Percentiles rank a stretch among this genome's conserved stretches.
Evolutionary conservation across 495 filamentous ascomycete species (phyloP).

Genomic region (Aspergillus coremiiformis): DNA sequence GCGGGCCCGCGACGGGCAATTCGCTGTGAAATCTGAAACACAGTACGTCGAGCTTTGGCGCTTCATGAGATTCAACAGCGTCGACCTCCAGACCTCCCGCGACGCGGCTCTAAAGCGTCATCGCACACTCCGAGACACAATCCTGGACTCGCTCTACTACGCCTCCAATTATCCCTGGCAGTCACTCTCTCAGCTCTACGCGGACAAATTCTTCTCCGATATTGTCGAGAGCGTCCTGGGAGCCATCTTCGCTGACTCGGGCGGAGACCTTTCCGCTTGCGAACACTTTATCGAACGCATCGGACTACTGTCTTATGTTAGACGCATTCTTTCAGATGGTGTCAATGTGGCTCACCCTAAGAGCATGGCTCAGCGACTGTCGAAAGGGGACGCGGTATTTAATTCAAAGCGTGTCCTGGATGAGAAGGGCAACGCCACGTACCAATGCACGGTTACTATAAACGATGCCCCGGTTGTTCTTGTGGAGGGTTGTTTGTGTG

Average conservation of each 20-base stretch:
- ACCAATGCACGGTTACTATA: conserved; percentile 7
- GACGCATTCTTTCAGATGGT: conserved; percentile 48
- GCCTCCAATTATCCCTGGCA: conserved; percentile 66
- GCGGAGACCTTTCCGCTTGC: conserved; percentile 51
- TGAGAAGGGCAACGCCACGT: neutral
- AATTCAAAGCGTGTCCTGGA: conserved; percentile 8
- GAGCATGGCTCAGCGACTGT: conserved; percentile 55
- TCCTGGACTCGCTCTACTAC: conserved; percentile 42
- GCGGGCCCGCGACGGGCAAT: neutral
- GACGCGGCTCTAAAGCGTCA: conserved; percentile 41
- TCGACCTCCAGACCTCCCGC: conserved; percentile 39
- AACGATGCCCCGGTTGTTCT: neutral
- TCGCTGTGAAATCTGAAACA: conserved; percentile 4
- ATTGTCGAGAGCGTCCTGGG: conserved; percentile 75
- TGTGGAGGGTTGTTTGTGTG: conserved; percentile 14
- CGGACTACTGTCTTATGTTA: conserved; percentile 58
- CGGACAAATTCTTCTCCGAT: conserved; percentile 81
- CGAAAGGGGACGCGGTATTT: conserved; percentile 25
- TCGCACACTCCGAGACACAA: conserved; percentile 34
- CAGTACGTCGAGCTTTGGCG: conserved; percentile 45
- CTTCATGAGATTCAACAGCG: conserved; percentile 56
- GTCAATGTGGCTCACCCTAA: conserved; percentile 70
- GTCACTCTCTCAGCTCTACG: conserved; percentile 52
- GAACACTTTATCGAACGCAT: conserved; percentile 50
- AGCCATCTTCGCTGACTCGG: conserved; percentile 77